Evolutionary conservation across 2,329 filamentous ascomycete species (phyloP).

Genomic region (Shiraia sp.): DNA sequence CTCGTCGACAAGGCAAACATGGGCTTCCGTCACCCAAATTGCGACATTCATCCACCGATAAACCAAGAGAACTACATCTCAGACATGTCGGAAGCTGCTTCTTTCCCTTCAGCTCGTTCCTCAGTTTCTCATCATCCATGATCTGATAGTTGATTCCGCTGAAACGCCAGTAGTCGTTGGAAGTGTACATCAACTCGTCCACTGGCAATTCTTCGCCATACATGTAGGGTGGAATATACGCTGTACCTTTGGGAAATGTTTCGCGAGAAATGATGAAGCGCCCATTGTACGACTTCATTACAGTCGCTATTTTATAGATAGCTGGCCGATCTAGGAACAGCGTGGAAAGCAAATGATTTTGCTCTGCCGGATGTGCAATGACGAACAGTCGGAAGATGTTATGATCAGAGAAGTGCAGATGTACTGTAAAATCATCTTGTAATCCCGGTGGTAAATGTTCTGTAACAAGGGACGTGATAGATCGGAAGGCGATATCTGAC

Average conservation of each 20-base stretch:
- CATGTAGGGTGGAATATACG: constrained; percentile 42
- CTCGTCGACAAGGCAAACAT: constrained; percentile 16
- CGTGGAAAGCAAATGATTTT: constrained; percentile 15
- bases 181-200: constrained; percentile 35
- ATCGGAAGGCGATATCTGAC: constrained; percentile 17
- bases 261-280: constrained; percentile 29
- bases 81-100: constrained; percentile 16
- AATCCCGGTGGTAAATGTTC: constrained; percentile 16
- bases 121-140: constrained; percentile 28
- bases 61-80: constrained; percentile 9
- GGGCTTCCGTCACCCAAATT: constrained; percentile 19
- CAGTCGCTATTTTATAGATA: constrained; percentile 31
- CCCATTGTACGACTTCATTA: constrained; percentile 24
- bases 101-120: constrained; percentile 13
- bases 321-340: constrained; percentile 26
- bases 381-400: constrained; percentile 16
- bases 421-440: constrained; percentile 18
- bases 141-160: constrained; percentile 27
- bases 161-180: constrained; percentile 32
- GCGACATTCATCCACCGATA: constrained; percentile 14
- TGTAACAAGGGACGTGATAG: constrained; percentile 19
- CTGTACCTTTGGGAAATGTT: constrained; percentile 16
- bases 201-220: constrained; percentile 36
- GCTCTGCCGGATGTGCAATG: constrained; percentile 10
- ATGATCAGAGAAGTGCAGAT: constrained; percentile 25